A percentile compares a stretch with the other conserved stretches of the same genome.
Conservation (phyloP, 306 rosid species). For the Trifolium subterraneum region DNA sequence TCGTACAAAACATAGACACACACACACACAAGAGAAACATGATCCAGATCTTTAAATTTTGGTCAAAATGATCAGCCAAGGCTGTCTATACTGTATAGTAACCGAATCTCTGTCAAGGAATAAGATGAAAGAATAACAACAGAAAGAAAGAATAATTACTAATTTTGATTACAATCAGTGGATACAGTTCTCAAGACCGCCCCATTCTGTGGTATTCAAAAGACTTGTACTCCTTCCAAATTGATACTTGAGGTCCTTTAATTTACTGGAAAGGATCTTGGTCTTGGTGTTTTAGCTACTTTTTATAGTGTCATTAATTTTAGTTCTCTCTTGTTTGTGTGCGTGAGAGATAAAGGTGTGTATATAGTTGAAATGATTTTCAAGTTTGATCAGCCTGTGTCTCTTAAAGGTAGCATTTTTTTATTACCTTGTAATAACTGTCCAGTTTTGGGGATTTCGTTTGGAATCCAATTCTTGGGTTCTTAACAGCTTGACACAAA, state of each 20-base stretch:
- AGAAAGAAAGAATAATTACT: not conserved
- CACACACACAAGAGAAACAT: not conserved
- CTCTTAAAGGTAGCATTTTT: not conserved
- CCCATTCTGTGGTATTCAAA: not conserved
- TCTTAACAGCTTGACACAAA: not conserved
- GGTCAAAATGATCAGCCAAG: not conserved
- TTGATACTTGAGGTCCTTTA: not conserved
- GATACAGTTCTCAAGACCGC: not conserved
- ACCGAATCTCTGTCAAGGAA: not conserved
- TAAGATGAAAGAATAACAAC: not conserved
- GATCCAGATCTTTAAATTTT: not conserved
- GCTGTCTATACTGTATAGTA: not conserved
- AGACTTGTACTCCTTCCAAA: not conserved
- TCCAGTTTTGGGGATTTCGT: too few species aligned
- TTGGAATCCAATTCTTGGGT: too few species aligned
- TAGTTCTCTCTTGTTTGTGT: not conserved
- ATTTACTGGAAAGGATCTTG: not conserved
- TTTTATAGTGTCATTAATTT: not conserved
- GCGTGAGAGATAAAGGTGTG: not conserved
- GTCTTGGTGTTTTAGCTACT: slow-evolving; percentile 1
- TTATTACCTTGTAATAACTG: not conserved
- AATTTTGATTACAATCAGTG: not conserved
- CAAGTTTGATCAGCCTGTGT: not conserved
- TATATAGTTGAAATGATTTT: not conserved
- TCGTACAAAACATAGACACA: not conserved